Evolutionary conservation across 106 monocot genomes (phyloP).

Genomic region (Dendrobium catenatum): DNA sequence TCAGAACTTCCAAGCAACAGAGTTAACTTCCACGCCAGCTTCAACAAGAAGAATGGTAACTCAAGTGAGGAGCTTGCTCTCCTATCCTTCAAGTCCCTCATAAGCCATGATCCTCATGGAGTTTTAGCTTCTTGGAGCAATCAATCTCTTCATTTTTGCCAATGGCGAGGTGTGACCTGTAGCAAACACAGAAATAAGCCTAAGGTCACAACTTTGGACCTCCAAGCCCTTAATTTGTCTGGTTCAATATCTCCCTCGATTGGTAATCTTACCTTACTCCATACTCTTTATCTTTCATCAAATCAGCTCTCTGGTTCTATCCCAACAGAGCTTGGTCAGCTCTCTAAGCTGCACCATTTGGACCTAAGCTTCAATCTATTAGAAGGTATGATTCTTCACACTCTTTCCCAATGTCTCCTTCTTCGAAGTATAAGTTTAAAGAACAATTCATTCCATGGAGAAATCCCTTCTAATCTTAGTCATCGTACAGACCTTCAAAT

Average conservation of each 20-base stretch:
- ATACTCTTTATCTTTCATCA: slow-evolving; percentile 12
- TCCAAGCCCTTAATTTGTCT: slow-evolving; percentile 13
- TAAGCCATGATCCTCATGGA: slow-evolving; percentile 5
- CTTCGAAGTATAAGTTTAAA: slow-evolving; percentile 7
- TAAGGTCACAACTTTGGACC: slow-evolving; percentile 16
- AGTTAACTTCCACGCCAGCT: background rate
- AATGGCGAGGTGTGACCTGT: slow-evolving; percentile 36
- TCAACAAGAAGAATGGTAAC: background rate
- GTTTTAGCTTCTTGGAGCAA: slow-evolving; percentile 35
- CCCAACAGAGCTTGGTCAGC: slow-evolving; percentile 18
- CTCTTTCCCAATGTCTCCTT: background rate
- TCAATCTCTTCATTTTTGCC: slow-evolving; percentile 15
- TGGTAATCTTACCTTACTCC: slow-evolving; percentile 34
- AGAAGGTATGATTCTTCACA: slow-evolving; percentile 14
- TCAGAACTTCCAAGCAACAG: too few relatives aligned
- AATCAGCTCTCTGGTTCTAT: slow-evolving; percentile 12
- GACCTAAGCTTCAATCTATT: slow-evolving; percentile 21
- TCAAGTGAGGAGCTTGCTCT: slow-evolving; percentile 6
- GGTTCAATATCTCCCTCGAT: slow-evolving; percentile 25
- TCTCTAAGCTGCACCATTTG: slow-evolving; percentile 9
- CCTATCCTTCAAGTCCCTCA: slow-evolving; percentile 27
- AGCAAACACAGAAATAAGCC: background rate
- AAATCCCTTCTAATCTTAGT: slow-evolving; percentile 22
- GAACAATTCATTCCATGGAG: slow-evolving; percentile 16
- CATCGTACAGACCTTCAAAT: background rate